These are phyloP conservation scores for Pseudozyma sp. DNA, from an alignment of 1,284 basidiomycete genomes.

Conservation along the genomic window DNA sequence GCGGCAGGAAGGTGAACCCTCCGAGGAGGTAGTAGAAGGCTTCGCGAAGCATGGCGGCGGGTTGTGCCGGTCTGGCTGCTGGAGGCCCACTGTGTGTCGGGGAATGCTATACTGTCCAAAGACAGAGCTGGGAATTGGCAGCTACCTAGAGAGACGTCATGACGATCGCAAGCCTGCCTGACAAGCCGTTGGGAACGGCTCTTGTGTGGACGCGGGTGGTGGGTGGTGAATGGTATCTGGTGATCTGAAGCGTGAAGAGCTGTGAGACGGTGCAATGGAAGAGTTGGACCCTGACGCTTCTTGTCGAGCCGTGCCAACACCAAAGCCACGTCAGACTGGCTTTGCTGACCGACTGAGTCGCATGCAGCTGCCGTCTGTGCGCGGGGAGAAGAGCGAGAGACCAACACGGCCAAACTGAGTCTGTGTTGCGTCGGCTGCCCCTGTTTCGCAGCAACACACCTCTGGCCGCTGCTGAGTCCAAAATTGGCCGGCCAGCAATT, in stretches of 20 bases:
- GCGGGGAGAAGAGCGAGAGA: no score
- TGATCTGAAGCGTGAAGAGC: no score
- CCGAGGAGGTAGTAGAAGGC: constrained; percentile 66
- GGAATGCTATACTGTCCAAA: not conserved
- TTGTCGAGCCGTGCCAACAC: not conserved
- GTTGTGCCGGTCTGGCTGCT: not conserved
- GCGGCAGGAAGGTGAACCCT: constrained; percentile 65
- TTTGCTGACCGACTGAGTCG: not conserved
- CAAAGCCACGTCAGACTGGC: constrained; percentile 1
- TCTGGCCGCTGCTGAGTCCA: no score
- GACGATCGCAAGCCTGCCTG: no score
- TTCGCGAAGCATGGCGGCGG: constrained; percentile 46
- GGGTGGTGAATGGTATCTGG: no score
- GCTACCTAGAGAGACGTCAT: not conserved
- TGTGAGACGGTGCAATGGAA: not conserved
- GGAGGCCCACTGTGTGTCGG: not conserved
- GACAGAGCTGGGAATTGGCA: not conserved
- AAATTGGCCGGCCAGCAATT: no score
- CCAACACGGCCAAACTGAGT: no score
- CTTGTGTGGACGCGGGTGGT: no score
- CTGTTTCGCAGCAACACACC: no score
- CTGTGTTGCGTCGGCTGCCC: no score
- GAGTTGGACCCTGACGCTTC: not conserved
- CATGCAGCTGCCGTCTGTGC: not conserved
- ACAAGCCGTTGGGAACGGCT: no score